Evolutionary conservation across 345 rosid genomes (phyloP).

Genomic region (Physaria fendleri): DNA sequence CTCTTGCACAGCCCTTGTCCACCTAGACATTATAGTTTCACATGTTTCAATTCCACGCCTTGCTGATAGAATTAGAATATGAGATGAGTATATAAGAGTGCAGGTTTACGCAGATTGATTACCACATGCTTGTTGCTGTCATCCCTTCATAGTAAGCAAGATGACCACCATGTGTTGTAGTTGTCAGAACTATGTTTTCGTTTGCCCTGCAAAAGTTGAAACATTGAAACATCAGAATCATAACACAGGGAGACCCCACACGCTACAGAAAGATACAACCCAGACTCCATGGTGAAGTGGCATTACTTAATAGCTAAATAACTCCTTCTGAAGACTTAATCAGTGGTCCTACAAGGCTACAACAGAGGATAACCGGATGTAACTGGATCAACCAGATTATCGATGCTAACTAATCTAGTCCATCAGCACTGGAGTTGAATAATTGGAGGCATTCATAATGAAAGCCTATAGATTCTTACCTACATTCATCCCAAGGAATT

Average conservation of each 20-base stretch:
- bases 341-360: neutral
- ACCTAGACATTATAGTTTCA: conserved; percentile 42
- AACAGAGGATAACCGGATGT: neutral
- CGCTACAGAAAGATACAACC: neutral
- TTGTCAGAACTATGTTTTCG: conserved; percentile 63
- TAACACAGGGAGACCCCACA: neutral
- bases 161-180: conserved; percentile 79
- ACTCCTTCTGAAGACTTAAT: neutral
- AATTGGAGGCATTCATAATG: neutral
- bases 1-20: conserved; percentile 74
- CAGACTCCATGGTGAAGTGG: neutral
- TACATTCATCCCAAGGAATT: conserved; percentile 97
- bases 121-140: conserved; percentile 67
- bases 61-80: neutral
- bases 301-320: neutral
- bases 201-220: conserved; percentile 45
- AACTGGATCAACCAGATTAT: neutral
- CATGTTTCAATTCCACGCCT: neutral
- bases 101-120: conserved; percentile 6
- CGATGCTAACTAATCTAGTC: neutral
- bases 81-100: neutral
- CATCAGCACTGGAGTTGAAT: neutral
- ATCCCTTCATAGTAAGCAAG: conserved; percentile 83
- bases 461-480: conserved; percentile 34
- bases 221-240: conserved; percentile 11